These are phyloP conservation scores for Colletotrichum graminicola DNA, from an alignment of 2,329 filamentous ascomycete genomes.

Conservation along the genomic window DNA sequence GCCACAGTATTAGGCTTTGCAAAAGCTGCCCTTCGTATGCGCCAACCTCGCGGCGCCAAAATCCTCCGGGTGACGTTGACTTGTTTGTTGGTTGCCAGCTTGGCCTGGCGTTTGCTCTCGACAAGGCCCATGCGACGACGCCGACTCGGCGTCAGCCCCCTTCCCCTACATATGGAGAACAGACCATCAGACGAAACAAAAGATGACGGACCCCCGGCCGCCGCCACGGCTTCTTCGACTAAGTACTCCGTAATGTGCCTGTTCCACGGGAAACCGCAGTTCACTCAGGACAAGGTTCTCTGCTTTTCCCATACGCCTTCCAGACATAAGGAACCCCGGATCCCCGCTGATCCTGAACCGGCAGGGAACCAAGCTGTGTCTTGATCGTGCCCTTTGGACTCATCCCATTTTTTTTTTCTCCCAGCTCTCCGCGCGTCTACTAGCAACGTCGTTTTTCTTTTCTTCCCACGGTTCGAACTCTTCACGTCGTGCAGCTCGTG, in stretches of 20 bases:
- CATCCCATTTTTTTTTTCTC: background rate
- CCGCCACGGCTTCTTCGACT: too few relatives aligned
- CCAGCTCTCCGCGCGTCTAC: background rate
- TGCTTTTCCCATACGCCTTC: conserved; percentile 5
- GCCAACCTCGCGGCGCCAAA: conserved; percentile 1
- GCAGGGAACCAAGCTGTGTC: conserved; percentile 33
- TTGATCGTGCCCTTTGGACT: conserved; percentile 4
- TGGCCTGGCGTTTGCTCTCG: background rate
- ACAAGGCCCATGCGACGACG: conserved; percentile 28
- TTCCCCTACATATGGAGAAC: conserved; percentile 12
- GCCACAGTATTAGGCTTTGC: background rate
- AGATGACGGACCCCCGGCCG: conserved; percentile 16
- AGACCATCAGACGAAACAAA: conserved; percentile 39
- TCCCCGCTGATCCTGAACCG: conserved; percentile 26
- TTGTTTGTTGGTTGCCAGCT: background rate
- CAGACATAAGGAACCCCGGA: conserved; percentile 14
- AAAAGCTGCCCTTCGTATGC: conserved; percentile 19
- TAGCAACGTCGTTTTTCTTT: background rate
- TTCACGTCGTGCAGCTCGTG: too few relatives aligned
- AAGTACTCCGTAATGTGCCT: too few relatives aligned
- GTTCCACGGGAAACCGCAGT: background rate
- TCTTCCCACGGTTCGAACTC: background rate
- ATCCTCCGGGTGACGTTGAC: conserved; percentile 30
- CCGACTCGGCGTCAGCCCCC: conserved; percentile 25
- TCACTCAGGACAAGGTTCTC: conserved; percentile 14